Base-by-base conservation (phyloP, 148 eudicot species). In the Arctostaphylos glauca region DNA sequence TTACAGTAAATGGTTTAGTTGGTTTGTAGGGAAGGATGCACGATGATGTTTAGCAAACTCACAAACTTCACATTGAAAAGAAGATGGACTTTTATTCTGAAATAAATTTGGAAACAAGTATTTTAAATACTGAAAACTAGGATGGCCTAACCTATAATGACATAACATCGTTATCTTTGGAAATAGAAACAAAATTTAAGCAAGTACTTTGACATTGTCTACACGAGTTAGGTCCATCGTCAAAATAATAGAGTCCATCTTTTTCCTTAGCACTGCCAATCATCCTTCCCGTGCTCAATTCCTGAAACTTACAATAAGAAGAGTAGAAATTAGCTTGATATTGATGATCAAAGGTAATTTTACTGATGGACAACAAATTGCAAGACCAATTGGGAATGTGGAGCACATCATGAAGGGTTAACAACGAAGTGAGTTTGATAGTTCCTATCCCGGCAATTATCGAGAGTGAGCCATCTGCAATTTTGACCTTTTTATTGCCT, bases 231-330 rank as follows among this genome's bases (percentile, higher is more conserved):
- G 48, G 10, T 31, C 38, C 18, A 15, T 9, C 10, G 3, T 43
- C 13, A 2, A 70, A 31, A 31, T 31, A 31, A 31, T 31, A 31
- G 38, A 31, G 38, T 31, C 38, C 38, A 31, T 31, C 38, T 47
- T 38, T 15, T 6, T 53, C 4, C n/a, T 77, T 79, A 60, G 10
- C 68, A 59, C 71, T 50, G 2, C 38, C 68, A 78, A 56, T 79
- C 62, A 9, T 58, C 72, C 3, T 59, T 13, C 81, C 41, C 38
- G 31, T 3, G 3, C 15, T 1, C 16, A 58, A 31, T 3, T 79
- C 81, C 5, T 58, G 53, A 60, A 79, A 79, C 4, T 14, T 52
- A 79, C 81, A 79, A 58, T 60, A 54, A 19, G 81, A 1, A 5
- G 81, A 38, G 9, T 3, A 9, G 43, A 79, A 79, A 6, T 79